These are phyloP conservation scores for Chrysophaeum taylorii DNA, from an alignment of 352 stramenopile genomes.

Conservation along the genomic window DNA sequence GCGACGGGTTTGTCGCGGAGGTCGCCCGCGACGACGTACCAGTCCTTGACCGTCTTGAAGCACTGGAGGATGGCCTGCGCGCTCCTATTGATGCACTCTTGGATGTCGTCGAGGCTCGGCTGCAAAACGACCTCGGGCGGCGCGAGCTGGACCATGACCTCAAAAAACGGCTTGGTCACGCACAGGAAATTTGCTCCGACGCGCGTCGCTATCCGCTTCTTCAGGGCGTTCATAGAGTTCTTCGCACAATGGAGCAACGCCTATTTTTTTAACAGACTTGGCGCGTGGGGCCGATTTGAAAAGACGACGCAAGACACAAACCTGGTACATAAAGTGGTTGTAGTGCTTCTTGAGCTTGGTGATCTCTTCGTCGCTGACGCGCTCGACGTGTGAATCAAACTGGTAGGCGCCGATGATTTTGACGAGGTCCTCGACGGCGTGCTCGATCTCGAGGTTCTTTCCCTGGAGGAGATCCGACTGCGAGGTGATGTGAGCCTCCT, in stretches of 20 bases:
- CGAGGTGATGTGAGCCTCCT: slow-evolving; percentile 79
- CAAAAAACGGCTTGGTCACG: slow-evolving; percentile 89
- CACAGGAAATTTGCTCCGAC: slow-evolving; percentile 71
- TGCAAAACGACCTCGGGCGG: slow-evolving; percentile 80
- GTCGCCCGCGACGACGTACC: slow-evolving; percentile 46
- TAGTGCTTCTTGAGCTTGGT: slow-evolving; percentile 95
- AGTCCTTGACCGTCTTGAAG: slow-evolving; percentile 90
- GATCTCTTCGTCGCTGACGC: slow-evolving; percentile 79
- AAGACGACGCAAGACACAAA: too few species aligned
- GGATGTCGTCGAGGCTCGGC: slow-evolving; percentile 90
- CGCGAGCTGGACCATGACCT: slow-evolving; percentile 91
- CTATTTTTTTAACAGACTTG: slow-evolving; percentile 16
- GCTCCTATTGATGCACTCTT: slow-evolving; percentile 91
- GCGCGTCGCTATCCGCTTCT: slow-evolving; percentile 88
- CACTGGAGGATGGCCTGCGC: slow-evolving; percentile 89
- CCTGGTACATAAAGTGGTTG: slow-evolving; percentile 97
- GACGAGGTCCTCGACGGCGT: slow-evolving; percentile 90
- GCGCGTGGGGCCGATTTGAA: background rate
- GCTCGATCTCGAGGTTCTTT: slow-evolving; percentile 96
- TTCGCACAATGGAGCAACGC: slow-evolving; percentile 92
- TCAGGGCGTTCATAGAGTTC: slow-evolving; percentile 93
- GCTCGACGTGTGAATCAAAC: slow-evolving; percentile 86
- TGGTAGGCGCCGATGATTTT: slow-evolving; percentile 88
- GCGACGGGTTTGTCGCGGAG: slow-evolving; percentile 25
- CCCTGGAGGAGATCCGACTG: slow-evolving; percentile 81